These are phyloP conservation scores for Hevea brasiliensis DNA, from an alignment of 345 rosid species.

Conservation along the genomic window DNA sequence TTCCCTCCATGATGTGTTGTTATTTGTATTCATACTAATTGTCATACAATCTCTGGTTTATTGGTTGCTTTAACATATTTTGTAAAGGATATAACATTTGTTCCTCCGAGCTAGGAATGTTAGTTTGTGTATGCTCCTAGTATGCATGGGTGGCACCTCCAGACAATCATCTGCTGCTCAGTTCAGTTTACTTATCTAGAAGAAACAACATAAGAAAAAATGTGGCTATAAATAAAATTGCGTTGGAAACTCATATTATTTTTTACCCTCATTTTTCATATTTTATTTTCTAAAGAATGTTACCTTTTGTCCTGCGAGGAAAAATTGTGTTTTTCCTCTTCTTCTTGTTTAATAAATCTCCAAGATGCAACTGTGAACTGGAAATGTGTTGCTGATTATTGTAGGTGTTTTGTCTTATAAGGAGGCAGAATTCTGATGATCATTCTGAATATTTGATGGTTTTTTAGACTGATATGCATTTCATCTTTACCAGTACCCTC, in stretches of 20 bases:
- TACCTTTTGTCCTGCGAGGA: neutral
- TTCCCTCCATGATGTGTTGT: neutral
- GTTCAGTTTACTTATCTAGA: too few relatives aligned
- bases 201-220: too few relatives aligned
- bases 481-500: conserved; percentile 63
- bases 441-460: neutral
- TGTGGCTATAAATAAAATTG: neutral
- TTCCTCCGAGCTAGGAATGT: neutral
- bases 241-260: too few relatives aligned
- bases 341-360: neutral
- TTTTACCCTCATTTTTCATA: too few relatives aligned
- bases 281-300: too few relatives aligned
- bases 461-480: conserved; percentile 1
- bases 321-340: neutral
- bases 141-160: too few relatives aligned
- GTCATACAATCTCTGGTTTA: neutral
- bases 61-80: neutral
- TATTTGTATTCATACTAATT: neutral
- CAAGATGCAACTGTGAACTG: neutral
- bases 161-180: too few relatives aligned
- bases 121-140: too few relatives aligned
- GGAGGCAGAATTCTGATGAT: neutral
- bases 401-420: neutral
- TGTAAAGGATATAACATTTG: neutral
- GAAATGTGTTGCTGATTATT: neutral